phyloP scores from a whole-genome alignment of 2,329 filamentous ascomycete species.

The Curvularia spicifera region DNA sequence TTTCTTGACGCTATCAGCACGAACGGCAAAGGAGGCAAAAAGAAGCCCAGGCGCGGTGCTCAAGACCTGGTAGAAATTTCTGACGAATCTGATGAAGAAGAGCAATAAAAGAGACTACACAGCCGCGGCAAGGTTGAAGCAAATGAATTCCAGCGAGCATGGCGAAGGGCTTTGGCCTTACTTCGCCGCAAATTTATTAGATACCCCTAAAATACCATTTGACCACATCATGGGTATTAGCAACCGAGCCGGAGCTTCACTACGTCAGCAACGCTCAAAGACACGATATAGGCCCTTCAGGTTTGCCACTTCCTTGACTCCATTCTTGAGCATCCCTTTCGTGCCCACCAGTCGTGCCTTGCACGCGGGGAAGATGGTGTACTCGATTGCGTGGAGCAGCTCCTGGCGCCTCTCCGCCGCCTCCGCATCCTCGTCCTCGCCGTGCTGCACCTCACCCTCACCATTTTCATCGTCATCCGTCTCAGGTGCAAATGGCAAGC shows the following conservation, averaged over 20 bases:
- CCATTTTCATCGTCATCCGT: slow-evolving; percentile 52
- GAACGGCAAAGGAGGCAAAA: slow-evolving; percentile 48
- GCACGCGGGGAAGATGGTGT: slow-evolving; percentile 89
- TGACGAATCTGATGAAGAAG: slow-evolving; percentile 39
- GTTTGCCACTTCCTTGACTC: slow-evolving; percentile 82
- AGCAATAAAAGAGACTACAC: slow-evolving; percentile 15
- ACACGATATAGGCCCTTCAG: slow-evolving; percentile 91
- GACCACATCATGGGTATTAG: not conserved
- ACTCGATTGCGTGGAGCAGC: slow-evolving; percentile 77
- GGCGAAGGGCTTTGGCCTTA: not conserved
- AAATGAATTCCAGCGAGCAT: slow-evolving; percentile 6
- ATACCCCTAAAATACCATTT: slow-evolving; percentile 10
- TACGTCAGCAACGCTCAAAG: slow-evolving; percentile 81
- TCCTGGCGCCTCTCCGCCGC: slow-evolving; percentile 65
- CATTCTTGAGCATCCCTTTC: slow-evolving; percentile 73
- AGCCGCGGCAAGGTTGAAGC: slow-evolving; percentile 13
- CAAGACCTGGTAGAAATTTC: slow-evolving; percentile 43
- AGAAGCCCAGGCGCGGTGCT: slow-evolving; percentile 45
- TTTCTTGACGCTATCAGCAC: slow-evolving; percentile 70
- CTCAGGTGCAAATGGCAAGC: slow-evolving; percentile 64
- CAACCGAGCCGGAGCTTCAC: not conserved
- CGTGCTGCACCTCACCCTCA: slow-evolving; percentile 21
- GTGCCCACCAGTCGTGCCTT: slow-evolving; percentile 84
- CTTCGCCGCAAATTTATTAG: slow-evolving; percentile 8
- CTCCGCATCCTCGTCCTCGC: slow-evolving; percentile 53